Percentiles rank a stretch among this genome's conserved stretches.
Conservation (phyloP, 1,284 basidiomycete genomes). For the Puccinia novopanici region DNA sequence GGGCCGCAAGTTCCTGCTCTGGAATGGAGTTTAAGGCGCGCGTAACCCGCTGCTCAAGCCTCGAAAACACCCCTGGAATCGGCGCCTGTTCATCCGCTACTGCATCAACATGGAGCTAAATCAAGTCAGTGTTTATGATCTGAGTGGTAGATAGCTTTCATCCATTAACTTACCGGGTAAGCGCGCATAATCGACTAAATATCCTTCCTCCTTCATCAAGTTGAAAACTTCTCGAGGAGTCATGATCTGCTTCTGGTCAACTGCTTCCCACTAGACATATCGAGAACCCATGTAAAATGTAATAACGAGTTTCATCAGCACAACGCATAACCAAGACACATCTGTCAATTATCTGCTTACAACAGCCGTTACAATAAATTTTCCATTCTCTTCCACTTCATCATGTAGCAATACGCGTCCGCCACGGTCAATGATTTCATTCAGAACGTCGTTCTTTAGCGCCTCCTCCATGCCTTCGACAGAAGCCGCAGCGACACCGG, state of each 20-base stretch:
- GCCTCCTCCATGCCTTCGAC: slow-evolving; percentile 90
- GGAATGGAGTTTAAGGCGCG: slow-evolving; percentile 67
- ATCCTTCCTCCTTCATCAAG: slow-evolving; percentile 55
- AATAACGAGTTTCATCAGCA: slow-evolving; percentile 4
- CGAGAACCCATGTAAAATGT: slow-evolving; percentile 57
- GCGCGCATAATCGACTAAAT: slow-evolving; percentile 49
- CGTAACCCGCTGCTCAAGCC: slow-evolving; percentile 73
- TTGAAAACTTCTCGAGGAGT: slow-evolving; percentile 84
- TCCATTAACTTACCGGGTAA: slow-evolving; percentile 26
- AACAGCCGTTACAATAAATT: slow-evolving; percentile 65
- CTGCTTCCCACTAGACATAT: slow-evolving; percentile 72
- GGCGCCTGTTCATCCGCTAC: slow-evolving; percentile 93
- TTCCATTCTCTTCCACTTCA: slow-evolving; percentile 88
- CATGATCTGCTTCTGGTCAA: slow-evolving; percentile 81
- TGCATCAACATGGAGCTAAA: slow-evolving; percentile 58
- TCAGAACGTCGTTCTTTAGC: slow-evolving; percentile 85
- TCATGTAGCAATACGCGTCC: slow-evolving; percentile 87
- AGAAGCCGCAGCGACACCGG: slow-evolving; percentile 85
- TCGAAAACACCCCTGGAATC: slow-evolving; percentile 77
- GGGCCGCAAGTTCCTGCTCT: slow-evolving; percentile 60
- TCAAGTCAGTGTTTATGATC: not conserved
- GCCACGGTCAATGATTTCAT: slow-evolving; percentile 72
- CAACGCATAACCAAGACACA: not conserved
- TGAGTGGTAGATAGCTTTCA: too few species aligned
- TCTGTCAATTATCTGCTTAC: slow-evolving; percentile 8